Evolutionary conservation across 352 stramenopile species (phyloP).

Genomic region (Phytophthora syringae): DNA sequence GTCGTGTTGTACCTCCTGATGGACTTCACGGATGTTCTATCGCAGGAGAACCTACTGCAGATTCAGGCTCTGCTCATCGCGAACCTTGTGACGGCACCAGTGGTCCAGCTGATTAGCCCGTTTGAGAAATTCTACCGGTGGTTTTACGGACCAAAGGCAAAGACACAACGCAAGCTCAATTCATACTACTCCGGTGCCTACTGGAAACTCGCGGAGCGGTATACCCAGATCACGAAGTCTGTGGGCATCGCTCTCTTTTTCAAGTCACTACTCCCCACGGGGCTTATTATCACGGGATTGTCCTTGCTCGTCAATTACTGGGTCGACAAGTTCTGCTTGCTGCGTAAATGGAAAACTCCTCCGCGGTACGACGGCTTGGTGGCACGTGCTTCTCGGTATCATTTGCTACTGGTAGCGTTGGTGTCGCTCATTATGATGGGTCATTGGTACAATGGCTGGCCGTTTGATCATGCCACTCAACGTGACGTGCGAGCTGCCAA

Average conservation of each 20-base stretch:
- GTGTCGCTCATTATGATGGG: slow-evolving; percentile 78
- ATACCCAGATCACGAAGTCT: slow-evolving; percentile 73
- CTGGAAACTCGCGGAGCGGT: slow-evolving; percentile 71
- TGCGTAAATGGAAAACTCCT: slow-evolving; percentile 77
- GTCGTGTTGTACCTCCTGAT: slow-evolving; percentile 82
- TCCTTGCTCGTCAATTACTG: slow-evolving; percentile 83
- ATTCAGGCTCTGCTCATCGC: slow-evolving; percentile 80
- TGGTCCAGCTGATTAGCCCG: slow-evolving; percentile 67
- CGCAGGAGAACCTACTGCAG: slow-evolving; percentile 72
- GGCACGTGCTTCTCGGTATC: slow-evolving; percentile 66
- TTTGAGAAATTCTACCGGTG: slow-evolving; percentile 56
- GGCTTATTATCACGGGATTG: slow-evolving; percentile 65
- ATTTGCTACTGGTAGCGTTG: slow-evolving; percentile 69
- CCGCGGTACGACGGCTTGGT: slow-evolving; percentile 69
- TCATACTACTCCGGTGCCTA: slow-evolving; percentile 75
- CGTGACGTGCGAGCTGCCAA: slow-evolving; percentile 33
- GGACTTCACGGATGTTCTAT: slow-evolving; percentile 71
- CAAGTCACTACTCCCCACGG: slow-evolving; percentile 69
- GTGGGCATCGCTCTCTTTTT: slow-evolving; percentile 73
- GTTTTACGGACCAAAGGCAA: slow-evolving; percentile 52
- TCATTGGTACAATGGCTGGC: slow-evolving; percentile 84
- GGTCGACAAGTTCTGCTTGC: slow-evolving; percentile 85
- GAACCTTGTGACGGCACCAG: slow-evolving; percentile 75
- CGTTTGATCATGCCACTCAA: slow-evolving; percentile 59
- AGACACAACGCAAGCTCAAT: slow-evolving; percentile 82